Conservation (phyloP, 805 yeast genomes). For the Saccharomycodes ludwigii region DNA sequence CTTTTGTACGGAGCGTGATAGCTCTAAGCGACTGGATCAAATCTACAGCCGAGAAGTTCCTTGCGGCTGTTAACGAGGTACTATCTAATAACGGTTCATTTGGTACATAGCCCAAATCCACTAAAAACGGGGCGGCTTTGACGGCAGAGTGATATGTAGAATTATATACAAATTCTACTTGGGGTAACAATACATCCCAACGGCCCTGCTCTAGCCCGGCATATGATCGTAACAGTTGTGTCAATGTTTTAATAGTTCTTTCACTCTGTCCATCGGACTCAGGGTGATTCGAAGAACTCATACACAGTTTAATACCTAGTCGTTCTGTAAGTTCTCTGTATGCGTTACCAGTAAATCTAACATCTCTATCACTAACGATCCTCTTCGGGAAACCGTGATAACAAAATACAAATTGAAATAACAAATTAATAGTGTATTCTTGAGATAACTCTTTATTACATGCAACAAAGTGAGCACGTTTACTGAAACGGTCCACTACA, state of each 20-base stretch:
- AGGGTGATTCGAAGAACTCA: constrained; percentile 5
- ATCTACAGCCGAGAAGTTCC: neutral
- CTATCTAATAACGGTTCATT: constrained; percentile 3
- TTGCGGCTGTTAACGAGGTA: neutral
- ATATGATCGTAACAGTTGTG: constrained; percentile 1
- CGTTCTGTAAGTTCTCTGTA: constrained; percentile 3
- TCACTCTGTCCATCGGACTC: constrained; percentile 7
- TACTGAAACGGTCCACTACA: constrained; percentile 11
- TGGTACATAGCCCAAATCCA: constrained; percentile 8
- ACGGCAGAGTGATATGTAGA: constrained; percentile 1
- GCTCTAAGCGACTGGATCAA: constrained; percentile 1
- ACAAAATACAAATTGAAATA: constrained; percentile 7
- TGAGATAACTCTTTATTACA: constrained; percentile 6
- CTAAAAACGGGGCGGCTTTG: constrained; percentile 5
- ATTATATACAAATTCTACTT: constrained; percentile 6
- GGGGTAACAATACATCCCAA: constrained; percentile 5
- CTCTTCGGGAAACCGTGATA: constrained; percentile 10
- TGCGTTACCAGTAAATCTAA: neutral
- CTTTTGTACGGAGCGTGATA: constrained; percentile 1
- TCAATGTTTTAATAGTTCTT: constrained; percentile 2
- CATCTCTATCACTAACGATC: constrained; percentile 5
- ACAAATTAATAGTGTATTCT: constrained; percentile 7
- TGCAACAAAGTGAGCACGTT: constrained; percentile 10
- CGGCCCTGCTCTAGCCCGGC: neutral
- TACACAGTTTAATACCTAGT: constrained; percentile 4